Evolutionary conservation across 2,329 filamentous ascomycete genomes (phyloP).

Genomic region (Phyllosticta capitalensis): DNA sequence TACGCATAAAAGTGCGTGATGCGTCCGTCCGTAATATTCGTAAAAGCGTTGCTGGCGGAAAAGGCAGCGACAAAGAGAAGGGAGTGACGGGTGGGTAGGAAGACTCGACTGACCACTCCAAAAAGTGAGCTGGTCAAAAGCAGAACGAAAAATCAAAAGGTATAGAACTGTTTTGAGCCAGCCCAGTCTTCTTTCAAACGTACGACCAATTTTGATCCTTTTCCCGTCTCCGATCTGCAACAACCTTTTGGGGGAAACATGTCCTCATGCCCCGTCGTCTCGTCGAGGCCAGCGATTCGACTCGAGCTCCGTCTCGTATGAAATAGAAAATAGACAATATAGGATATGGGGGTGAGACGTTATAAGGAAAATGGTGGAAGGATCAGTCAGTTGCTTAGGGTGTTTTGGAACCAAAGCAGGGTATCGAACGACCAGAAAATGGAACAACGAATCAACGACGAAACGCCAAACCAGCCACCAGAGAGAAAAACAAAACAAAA

Average conservation of each 20-base stretch:
- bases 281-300: neutral
- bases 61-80: neutral
- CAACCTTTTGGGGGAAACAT: no score
- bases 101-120: neutral
- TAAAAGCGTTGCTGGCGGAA: neutral
- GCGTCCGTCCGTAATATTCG: neutral
- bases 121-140: neutral
- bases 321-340: neutral
- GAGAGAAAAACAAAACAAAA: neutral
- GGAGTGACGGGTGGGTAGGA: neutral
- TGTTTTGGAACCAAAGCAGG: neutral
- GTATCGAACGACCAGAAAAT: neutral
- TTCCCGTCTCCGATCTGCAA: neutral
- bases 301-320: neutral
- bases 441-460: neutral
- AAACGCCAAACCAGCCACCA: neutral
- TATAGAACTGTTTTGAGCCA: neutral
- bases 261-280: no score
- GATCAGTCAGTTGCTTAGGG: neutral
- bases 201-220: neutral
- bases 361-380: neutral
- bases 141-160: neutral
- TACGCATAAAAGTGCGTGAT: neutral
- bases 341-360: neutral
- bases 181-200: neutral